Evolutionary conservation across 2,329 filamentous ascomycete species (phyloP).

Genomic region (Fusarium solani-melongenae): DNA sequence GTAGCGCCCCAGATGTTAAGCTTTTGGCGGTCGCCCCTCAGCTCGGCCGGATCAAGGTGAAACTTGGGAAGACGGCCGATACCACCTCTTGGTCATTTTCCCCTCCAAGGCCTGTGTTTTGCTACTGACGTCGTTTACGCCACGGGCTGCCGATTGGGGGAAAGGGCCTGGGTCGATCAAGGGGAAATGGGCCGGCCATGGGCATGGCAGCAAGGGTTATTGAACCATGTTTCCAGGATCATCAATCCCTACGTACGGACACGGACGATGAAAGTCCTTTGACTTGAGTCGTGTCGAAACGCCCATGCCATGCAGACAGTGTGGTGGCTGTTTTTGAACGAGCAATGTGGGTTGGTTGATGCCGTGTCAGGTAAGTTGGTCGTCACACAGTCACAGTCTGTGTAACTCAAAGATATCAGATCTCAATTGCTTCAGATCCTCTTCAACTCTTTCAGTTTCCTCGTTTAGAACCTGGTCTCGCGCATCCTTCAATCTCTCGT

Average conservation of each 20-base stretch:
- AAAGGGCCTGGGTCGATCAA: slow-evolving; percentile 38
- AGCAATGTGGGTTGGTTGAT: neutral
- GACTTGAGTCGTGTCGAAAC: slow-evolving; percentile 25
- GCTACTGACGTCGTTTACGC: slow-evolving; percentile 38
- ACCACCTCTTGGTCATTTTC: neutral
- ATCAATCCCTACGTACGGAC: slow-evolving; percentile 20
- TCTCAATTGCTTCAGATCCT: slow-evolving; percentile 3
- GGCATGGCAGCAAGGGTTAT: slow-evolving; percentile 23
- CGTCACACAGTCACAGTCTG: neutral
- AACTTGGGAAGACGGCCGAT: slow-evolving; percentile 20
- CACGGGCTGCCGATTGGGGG: slow-evolving; percentile 36
- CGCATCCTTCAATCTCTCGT: slow-evolving; percentile 30
- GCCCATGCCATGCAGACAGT: slow-evolving; percentile 3
- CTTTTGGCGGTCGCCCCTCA: slow-evolving; percentile 25
- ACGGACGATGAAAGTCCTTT: slow-evolving; percentile 24
- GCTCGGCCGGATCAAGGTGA: slow-evolving; percentile 31
- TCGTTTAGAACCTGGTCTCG: slow-evolving; percentile 3
- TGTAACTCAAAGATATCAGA: neutral
- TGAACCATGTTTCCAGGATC: slow-evolving; percentile 23
- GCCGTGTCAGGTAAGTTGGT: neutral
- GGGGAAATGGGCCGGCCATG: slow-evolving; percentile 31
- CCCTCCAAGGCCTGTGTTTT: slow-evolving; percentile 10
- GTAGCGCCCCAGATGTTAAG: slow-evolving; percentile 31
- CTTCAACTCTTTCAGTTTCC: slow-evolving; percentile 18
- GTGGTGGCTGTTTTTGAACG: neutral